phyloP scores from a whole-genome alignment of 108 stramenopile species.

The Conticribra weissflogii region DNA sequence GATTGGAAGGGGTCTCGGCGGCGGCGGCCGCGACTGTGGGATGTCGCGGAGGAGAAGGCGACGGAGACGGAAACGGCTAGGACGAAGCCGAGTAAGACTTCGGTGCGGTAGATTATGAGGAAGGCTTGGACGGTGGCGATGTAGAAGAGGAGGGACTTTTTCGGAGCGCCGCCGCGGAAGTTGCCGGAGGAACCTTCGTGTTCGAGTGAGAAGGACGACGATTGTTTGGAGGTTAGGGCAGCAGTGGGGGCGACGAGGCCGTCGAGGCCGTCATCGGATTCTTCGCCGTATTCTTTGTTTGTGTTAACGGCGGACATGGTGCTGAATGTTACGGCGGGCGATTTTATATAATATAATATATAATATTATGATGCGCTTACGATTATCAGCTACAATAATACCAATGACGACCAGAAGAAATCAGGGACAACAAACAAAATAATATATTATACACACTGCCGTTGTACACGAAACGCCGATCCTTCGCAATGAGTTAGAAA shows the following conservation, averaged over 20 bases:
- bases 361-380: too few relatives aligned
- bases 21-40: background rate
- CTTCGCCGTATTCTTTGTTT: conserved; percentile 49
- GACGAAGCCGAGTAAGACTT: conserved; percentile 28
- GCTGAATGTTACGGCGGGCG: too few relatives aligned
- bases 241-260: conserved; percentile 36
- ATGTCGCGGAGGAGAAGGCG: conserved; percentile 13
- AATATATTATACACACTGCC: too few relatives aligned
- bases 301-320: background rate
- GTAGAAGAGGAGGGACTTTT: conserved; percentile 42
- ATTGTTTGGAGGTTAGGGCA: conserved; percentile 1
- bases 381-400: too few relatives aligned
- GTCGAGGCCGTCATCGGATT: conserved; percentile 29
- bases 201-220: conserved; percentile 20
- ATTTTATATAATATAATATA: too few relatives aligned
- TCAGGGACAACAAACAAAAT: too few relatives aligned
- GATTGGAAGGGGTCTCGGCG: conserved; percentile 22
- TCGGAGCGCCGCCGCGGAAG: conserved; percentile 1
- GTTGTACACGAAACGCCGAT: too few relatives aligned
- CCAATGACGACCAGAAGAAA: too few relatives aligned
- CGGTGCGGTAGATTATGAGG: conserved; percentile 49
- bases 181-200: conserved; percentile 13
- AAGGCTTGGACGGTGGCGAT: conserved; percentile 45
- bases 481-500: too few relatives aligned
- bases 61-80: conserved; percentile 32